phyloP scores from a whole-genome alignment of 2,329 filamentous ascomycete species.

The Neopestalotiopsis sp. region DNA sequence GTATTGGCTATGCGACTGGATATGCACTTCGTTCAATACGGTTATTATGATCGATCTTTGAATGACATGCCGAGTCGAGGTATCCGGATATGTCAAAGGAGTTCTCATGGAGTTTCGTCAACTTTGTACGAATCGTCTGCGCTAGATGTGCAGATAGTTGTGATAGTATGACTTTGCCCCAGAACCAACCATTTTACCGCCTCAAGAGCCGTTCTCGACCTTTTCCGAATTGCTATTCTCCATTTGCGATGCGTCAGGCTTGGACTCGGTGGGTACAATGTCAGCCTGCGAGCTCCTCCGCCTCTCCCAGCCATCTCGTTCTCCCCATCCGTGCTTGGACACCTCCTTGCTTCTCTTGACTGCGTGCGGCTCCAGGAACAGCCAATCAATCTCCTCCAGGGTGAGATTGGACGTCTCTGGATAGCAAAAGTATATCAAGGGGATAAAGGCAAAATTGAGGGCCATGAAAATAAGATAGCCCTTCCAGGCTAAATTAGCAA shows the following conservation, averaged over 20 bases:
- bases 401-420: conserved; percentile 56
- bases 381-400: conserved; percentile 56
- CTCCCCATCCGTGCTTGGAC: conserved; percentile 13
- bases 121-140: no score
- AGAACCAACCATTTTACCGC: neutral
- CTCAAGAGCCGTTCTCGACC: neutral
- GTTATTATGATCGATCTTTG: no score
- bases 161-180: neutral
- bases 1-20: no score
- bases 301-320: neutral
- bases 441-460: conserved; percentile 49
- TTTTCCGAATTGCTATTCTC: neutral
- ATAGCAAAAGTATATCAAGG: conserved; percentile 50
- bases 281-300: neutral
- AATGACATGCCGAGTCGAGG: no score
- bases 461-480: conserved; percentile 58
- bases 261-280: neutral
- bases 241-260: conserved; percentile 6
- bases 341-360: conserved; percentile 10
- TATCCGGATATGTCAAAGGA: no score
- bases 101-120: no score
- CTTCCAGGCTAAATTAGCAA: conserved; percentile 53
- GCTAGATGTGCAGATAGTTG: no score
- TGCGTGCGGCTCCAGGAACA: conserved; percentile 40
- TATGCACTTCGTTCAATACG: no score